Percentiles rank a stretch among this genome's conserved stretches.
phyloP scores from a whole-genome alignment of 2,329 filamentous ascomycete genomes.

The Pestalotiopsis sp. region DNA sequence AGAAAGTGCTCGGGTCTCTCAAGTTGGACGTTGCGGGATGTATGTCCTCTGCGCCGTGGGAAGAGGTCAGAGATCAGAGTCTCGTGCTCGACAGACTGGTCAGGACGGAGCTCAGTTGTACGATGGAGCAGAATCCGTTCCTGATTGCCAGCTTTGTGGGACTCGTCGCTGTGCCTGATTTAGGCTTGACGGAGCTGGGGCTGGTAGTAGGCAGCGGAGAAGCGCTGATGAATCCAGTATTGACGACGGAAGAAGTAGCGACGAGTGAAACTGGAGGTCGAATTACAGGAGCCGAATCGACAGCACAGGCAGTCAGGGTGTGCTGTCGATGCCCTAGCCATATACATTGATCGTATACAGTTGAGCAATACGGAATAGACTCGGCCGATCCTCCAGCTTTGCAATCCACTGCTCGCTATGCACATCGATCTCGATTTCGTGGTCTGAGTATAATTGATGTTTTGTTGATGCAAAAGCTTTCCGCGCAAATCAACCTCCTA shows the following conservation, averaged over 20 bases:
- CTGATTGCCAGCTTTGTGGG: conserved; percentile 29
- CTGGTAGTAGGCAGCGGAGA: conserved; percentile 15
- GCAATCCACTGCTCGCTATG: no score
- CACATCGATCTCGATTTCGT: neutral
- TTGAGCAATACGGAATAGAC: neutral
- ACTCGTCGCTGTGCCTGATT: conserved; percentile 19
- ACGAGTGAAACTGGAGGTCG: neutral
- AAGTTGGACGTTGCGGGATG: conserved; percentile 26
- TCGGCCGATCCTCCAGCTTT: no score
- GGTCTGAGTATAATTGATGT: neutral
- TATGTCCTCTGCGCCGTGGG: conserved; percentile 21
- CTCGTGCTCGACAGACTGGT: conserved; percentile 19
- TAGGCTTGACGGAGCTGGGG: conserved; percentile 24
- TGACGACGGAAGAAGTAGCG: neutral
- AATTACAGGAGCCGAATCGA: neutral
- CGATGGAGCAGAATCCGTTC: conserved; percentile 22
- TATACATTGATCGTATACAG: neutral
- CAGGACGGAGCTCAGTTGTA: conserved; percentile 18
- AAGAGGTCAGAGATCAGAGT: conserved; percentile 19
- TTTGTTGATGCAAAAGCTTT: neutral
- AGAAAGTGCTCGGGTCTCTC: conserved; percentile 16
- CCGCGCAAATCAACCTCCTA: neutral
- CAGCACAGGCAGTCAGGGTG: neutral
- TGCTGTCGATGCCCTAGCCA: conserved; percentile 16
- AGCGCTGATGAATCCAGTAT: conserved; percentile 13